Evolutionary conservation across 129 eudicot species (phyloP), one percentile per base, ranked within the genome.

Genomic region (Tagetes patula): DNA sequence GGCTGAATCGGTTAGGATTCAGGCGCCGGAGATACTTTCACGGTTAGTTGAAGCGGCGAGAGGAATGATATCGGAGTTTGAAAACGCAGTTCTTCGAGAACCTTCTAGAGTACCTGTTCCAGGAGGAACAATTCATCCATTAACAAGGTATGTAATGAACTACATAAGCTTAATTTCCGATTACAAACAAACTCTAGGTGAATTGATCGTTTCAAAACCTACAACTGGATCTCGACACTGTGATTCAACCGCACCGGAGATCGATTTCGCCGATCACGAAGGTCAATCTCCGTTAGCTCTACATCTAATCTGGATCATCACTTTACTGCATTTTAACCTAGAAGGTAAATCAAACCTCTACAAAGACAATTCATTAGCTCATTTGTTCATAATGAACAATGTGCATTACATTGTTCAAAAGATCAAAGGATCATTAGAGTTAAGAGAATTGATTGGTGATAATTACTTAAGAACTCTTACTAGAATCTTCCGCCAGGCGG

Each of bases 121-220:
- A 6, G 91, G 95, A 33, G 97, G 97, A 2, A 84, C 87, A 0
- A 84, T 90, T 61, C 96, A 87, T 61, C 89, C 95, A 0, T 66
- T 87, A 79, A 85, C 91, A 46, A 87, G 97, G 65, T 91, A 91
- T 78, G 97, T 91, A 68, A 91, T 91, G 97, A 91, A 91, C 46
- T 91, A 88, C 50, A 72, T 82, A 5, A 90, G 87, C 38, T 78
- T 87, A 82, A 87, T 90, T 3, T 79, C 87, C 32, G 95, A 87
- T 55, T 90, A 85, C 37, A 85, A 85, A 77, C 82, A 81, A 49
- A 85, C 89, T 0, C 63, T 90, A 72, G 34, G 76, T 38, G 89
- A 90, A 52, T 42, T 90, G 55, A 85, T 87, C 34, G 84, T 85
- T 2, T 77, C 87, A 6, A 81, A 78, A 73, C 96, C 96, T 11